Evolutionary conservation across 495 filamentous ascomycete genomes (phyloP), one percentile per base, ranked within the genome.

Genomic region (Talaromyces borbonicus): DNA sequence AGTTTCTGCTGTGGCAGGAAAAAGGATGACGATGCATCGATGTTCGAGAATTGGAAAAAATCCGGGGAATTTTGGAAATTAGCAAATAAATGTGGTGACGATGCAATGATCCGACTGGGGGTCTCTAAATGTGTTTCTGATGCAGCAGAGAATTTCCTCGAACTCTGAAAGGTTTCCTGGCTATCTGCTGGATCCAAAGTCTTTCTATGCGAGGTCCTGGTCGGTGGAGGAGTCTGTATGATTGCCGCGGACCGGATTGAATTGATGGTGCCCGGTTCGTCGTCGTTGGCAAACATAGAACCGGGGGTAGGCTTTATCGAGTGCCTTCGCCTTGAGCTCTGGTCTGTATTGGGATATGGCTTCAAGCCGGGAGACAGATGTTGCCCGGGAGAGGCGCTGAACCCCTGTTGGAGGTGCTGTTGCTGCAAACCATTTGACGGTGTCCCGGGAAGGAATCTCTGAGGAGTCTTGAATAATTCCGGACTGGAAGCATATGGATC

Each of bases 21-120:
- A 7, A 83, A 79, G 16, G 80, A 84, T 5, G 79, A 72, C 29
- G 82, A 77, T 1, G 87, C 79, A 24, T 84, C 83, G 2, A 84
- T 76, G 48, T 83, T 73, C 8, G 75, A 76, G 51, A 87, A 81
- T 22, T 78, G 75, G 53, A 89, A 87, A 23, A 80, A 60, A 42
- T 85, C 81, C 1, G 80, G 77, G 1, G 80, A 79, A 31, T 78
- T 75, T 49, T 77, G 77, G 11, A 79, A 56, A 46, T 71, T 72
- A 1, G 69, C 64, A 52, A 77, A 77, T 36, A 77, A 61, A 27
- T 63, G 62, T 12, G 65, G 69, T 0, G 68, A 70, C 7, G 51
- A 55, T 8, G 62, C 68, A 35, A 72, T 51, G n/a, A 68, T 53
- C 40, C 64, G 68, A 52, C 60, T 71, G 18, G 64, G 66, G 6